Conservation (phyloP, 345 rosid species). For the Nasturtium officinale region DNA sequence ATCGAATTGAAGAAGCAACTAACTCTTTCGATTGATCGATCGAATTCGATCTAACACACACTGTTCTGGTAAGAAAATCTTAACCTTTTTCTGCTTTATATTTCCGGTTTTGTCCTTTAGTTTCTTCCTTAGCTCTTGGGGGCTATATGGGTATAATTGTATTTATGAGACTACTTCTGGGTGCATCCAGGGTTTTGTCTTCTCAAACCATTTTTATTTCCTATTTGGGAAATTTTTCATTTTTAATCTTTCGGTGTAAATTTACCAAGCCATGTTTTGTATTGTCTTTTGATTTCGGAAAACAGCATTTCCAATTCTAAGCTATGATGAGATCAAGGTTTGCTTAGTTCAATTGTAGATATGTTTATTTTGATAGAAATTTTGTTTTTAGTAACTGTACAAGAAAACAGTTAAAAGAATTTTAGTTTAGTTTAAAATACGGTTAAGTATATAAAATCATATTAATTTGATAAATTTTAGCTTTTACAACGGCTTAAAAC, state of each 20-base stretch:
- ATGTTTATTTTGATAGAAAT: neutral
- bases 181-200: constrained; percentile 34
- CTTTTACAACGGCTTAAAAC: neutral
- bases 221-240: neutral
- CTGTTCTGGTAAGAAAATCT: constrained; percentile 42
- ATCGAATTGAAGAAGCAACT: constrained; percentile 32
- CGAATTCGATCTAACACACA: constrained; percentile 42
- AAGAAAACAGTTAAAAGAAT: neutral
- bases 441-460: too few relatives aligned
- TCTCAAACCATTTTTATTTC: neutral
- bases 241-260: neutral
- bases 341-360: neutral
- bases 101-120: constrained; percentile 30
- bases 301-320: neutral
- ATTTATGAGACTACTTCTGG: constrained; percentile 17
- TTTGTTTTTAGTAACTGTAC: neutral
- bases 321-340: neutral
- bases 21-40: constrained; percentile 38
- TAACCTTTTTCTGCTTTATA: constrained; percentile 36
- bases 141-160: neutral
- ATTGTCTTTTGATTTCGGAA: neutral
- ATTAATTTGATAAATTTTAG: neutral
- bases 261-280: neutral
- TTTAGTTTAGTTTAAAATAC: neutral
- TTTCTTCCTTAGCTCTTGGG: constrained; percentile 6